Base-by-base conservation (phyloP, 1,139 yeast genomes). In the Suhomyces bribrorum region DNA sequence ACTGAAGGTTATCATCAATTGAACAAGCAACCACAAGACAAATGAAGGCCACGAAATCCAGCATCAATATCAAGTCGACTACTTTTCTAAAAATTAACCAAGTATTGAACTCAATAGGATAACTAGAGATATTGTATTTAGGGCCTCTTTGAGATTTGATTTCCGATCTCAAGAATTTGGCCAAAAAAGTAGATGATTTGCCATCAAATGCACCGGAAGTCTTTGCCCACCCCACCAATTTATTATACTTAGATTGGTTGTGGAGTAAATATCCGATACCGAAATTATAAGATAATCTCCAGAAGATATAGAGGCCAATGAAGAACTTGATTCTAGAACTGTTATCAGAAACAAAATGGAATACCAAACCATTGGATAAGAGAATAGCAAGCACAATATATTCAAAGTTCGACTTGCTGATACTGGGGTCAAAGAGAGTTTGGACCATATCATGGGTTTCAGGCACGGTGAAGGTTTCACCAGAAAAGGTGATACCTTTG, bases 381-480 rank as follows among this genome's bases (percentile, higher is more conserved):
- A 87, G 64, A 2, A 79, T 61, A 5, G 66, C 43, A 25, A 85
- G 75, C 42, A 86, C 86, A 26, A 75, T 49, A 15, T 76, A 48
- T 55, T 87, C 96, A 36, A 83, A 75, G 41, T 77, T 62, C 1
- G 92, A 82, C 57, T 87, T 88, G 36, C 77, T 73, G 36, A 86
- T 63, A 2, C 82, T 72, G 2, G 95, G 95, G 62, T 86, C 94
- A 52, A 87, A 81, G 36, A 87, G 66, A 1, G 94, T 83, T 48
- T 88, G 74, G 24, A 87, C 86, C 95, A 87, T 86, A 57, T 87
- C 96, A 53, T 83, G 86, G 17, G 96, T 87, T 49, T 78, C 78
- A 2, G 95, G 95, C 5, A 86, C 92, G 14, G 63, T 59, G 50
- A 86, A 86, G 11, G 73, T 67, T 30, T 61, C 69, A 4, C 77